A percentile compares a stretch with the other conserved stretches of the same genome.
These are phyloP conservation scores for Triticum timopheevii DNA, from an alignment of 176 grass and related monocot species.

Conservation along the genomic window DNA sequence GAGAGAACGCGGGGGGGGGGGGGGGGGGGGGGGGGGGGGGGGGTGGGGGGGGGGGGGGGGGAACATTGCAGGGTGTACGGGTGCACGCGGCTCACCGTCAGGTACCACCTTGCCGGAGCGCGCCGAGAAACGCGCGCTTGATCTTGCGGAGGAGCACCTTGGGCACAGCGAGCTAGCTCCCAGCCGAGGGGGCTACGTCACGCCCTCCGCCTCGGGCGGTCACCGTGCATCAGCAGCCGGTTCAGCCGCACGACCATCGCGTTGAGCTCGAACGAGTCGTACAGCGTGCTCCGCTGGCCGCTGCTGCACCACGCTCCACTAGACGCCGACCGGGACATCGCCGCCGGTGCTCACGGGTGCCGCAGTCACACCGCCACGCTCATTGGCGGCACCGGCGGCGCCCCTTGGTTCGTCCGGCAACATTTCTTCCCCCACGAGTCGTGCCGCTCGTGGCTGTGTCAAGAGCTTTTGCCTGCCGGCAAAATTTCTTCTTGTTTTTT, in stretches of 20 bases:
- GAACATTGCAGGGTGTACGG: not conserved
- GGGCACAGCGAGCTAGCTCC: slow-evolving; percentile 31
- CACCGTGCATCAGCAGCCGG: slow-evolving; percentile 35
- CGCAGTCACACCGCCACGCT: not conserved
- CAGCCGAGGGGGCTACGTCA: not conserved
- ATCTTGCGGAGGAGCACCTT: slow-evolving; percentile 35
- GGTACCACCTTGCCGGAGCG: not conserved
- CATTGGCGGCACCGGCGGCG: not conserved
- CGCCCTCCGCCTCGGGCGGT: slow-evolving; percentile 16
- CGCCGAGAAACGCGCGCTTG: slow-evolving; percentile 26
- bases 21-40: no score
- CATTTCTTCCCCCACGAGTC: not conserved
- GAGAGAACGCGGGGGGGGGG: no score
- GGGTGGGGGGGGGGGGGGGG: no score
- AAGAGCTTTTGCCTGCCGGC: not conserved
- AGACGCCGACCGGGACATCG: not conserved
- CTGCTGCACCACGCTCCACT: not conserved
- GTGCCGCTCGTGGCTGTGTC: not conserved
- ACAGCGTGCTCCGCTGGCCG: slow-evolving; percentile 40
- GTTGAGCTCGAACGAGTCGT: slow-evolving; percentile 68
- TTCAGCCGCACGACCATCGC: slow-evolving; percentile 50
- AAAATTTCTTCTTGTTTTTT: no score
- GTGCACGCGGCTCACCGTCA: not conserved
- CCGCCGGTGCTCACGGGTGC: no score
- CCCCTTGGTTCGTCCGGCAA: slow-evolving; percentile 1